These are phyloP conservation scores for Myriosclerotinia duriaeana DNA, from an alignment of 2,329 filamentous ascomycete species.

Conservation along the genomic window DNA sequence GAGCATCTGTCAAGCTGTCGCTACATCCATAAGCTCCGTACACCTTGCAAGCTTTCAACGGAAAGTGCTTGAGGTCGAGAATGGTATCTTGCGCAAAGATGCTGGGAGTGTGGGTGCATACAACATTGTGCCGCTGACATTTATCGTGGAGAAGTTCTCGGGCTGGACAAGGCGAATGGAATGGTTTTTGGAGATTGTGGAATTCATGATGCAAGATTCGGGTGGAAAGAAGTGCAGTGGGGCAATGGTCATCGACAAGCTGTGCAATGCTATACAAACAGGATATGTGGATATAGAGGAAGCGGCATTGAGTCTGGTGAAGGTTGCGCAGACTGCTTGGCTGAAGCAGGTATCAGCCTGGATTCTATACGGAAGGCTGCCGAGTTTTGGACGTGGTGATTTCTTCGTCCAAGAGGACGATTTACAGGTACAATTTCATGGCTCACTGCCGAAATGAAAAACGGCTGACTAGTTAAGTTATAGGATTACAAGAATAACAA, in stretches of 20 bases:
- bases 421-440: conserved; percentile 11
- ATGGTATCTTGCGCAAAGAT: conserved; percentile 72
- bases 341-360: conserved; percentile 85
- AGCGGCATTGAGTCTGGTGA: conserved; percentile 70
- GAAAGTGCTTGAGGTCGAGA: conserved; percentile 83
- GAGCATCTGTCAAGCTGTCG: conserved; percentile 82
- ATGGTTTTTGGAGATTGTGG: conserved; percentile 76
- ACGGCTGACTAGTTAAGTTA: not conserved
- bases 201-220: conserved; percentile 59
- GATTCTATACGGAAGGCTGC: conserved; percentile 84
- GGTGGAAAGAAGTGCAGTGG: conserved; percentile 55
- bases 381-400: conserved; percentile 73
- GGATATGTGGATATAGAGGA: conserved; percentile 85
- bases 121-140: conserved; percentile 87
- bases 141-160: conserved; percentile 80
- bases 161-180: conserved; percentile 81
- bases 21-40: conserved; percentile 69
- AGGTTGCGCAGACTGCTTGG: conserved; percentile 84
- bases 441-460: not conserved
- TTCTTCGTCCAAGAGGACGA: conserved; percentile 70
- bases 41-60: conserved; percentile 80
- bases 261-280: conserved; percentile 76
- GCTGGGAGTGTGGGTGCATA: conserved; percentile 83
- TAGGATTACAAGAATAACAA: conserved; percentile 59
- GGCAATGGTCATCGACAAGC: conserved; percentile 71